Percentiles rank a stretch among this genome's conserved stretches.
These are phyloP conservation scores for Entomortierella chlamydospora DNA, from an alignment of 192 early-diverging fungal species.

Conservation along the genomic window DNA sequence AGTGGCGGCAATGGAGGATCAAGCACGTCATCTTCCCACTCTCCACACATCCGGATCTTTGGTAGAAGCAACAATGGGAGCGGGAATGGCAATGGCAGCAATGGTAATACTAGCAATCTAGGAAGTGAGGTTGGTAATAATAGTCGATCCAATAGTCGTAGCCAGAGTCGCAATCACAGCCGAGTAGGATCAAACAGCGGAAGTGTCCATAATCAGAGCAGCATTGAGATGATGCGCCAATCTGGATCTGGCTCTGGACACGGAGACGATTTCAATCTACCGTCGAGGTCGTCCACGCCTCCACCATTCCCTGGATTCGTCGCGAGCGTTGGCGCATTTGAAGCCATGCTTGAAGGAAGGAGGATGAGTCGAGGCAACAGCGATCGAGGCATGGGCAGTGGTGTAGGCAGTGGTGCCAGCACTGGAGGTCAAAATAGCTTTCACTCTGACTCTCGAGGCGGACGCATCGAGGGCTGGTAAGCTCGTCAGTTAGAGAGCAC, in stretches of 20 bases:
- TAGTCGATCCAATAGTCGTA: constrained; percentile 21
- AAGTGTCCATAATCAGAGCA: constrained; percentile 24
- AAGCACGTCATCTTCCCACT: not conserved
- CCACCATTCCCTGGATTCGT: constrained; percentile 2
- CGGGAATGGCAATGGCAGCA: not conserved
- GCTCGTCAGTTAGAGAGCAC: not conserved
- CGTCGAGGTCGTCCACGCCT: constrained; percentile 7
- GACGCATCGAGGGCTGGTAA: constrained; percentile 39
- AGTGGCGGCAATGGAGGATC: constrained; percentile 1
- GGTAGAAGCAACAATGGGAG: constrained; percentile 13
- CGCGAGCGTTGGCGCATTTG: constrained; percentile 12
- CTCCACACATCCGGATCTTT: constrained; percentile 39
- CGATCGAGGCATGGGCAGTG: constrained; percentile 34
- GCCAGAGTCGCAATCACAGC: constrained; percentile 28
- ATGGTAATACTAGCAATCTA: constrained; percentile 2
- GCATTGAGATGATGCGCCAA: constrained; percentile 15
- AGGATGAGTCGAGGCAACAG: constrained; percentile 47
- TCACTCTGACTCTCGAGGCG: constrained; percentile 41
- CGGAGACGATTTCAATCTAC: constrained; percentile 5
- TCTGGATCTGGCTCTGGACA: constrained; percentile 20
- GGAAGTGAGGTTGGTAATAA: not conserved
- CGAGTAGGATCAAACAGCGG: constrained; percentile 37
- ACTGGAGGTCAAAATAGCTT: constrained; percentile 37
- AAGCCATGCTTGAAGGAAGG: constrained; percentile 29
- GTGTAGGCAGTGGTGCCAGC: constrained; percentile 33